Percentiles rank a stretch among this genome's conserved stretches.
Evolutionary conservation across 1,139 yeast genomes (phyloP).

Genomic region (Saccharomyces hybrid): DNA sequence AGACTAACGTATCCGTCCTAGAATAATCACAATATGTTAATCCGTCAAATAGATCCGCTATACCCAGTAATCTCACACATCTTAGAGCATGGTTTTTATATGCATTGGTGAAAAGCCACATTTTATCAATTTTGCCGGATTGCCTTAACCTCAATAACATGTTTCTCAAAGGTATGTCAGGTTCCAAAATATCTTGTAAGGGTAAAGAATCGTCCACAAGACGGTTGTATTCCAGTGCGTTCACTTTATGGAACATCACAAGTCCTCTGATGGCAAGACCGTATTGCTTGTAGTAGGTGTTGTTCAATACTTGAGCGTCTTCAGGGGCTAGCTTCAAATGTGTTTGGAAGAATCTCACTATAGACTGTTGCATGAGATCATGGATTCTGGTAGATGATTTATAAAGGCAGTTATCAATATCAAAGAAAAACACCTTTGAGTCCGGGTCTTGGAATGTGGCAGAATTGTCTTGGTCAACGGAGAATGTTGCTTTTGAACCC

Average conservation of each 20-base stretch:
- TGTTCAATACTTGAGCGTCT: constrained; percentile 68
- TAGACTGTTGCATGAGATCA: constrained; percentile 79
- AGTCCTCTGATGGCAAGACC: constrained; percentile 92
- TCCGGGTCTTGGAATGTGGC: constrained; percentile 21
- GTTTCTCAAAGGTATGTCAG: constrained; percentile 47
- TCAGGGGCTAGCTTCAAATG: constrained; percentile 53
- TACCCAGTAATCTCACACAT: constrained; percentile 67
- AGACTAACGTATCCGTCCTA: constrained; percentile 49
- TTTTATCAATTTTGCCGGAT: constrained; percentile 42
- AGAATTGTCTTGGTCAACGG: constrained; percentile 17
- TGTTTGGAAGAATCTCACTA: constrained; percentile 70
- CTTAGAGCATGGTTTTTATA: constrained; percentile 81
- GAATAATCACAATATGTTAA: constrained; percentile 84
- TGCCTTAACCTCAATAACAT: constrained; percentile 42
- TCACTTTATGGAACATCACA: constrained; percentile 71
- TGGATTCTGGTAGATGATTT: constrained; percentile 66
- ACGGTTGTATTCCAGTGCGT: constrained; percentile 80
- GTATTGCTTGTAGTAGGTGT: constrained; percentile 70
- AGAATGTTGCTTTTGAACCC: constrained; percentile 29
- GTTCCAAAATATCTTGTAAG: constrained; percentile 61
- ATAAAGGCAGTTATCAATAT: constrained; percentile 87
- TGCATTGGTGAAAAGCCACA: constrained; percentile 93
- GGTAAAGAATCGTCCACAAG: constrained; percentile 91
- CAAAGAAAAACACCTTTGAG: constrained; percentile 63
- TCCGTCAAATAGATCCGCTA: constrained; percentile 90